Evolutionary conservation across 2,329 filamentous ascomycete genomes (phyloP).

Genomic region (Fusarium agapanthi): DNA sequence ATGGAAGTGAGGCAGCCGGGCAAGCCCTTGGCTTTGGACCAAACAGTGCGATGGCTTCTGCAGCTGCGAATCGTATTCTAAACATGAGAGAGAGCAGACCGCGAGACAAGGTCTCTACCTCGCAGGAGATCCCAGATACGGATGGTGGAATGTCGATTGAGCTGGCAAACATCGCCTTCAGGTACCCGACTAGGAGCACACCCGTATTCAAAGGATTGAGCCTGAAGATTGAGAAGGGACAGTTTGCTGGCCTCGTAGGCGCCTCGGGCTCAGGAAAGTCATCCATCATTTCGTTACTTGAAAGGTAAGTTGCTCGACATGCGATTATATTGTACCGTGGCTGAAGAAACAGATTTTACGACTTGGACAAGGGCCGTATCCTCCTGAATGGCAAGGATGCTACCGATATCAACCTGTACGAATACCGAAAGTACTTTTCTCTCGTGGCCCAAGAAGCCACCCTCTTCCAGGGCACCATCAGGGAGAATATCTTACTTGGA

Average conservation of each 20-base stretch:
- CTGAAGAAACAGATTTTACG: conserved; percentile 68
- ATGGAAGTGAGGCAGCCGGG: conserved; percentile 62
- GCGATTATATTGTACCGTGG: background rate
- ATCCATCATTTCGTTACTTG: conserved; percentile 71
- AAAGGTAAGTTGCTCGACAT: conserved; percentile 48
- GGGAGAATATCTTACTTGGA: conserved; percentile 75
- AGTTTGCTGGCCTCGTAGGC: conserved; percentile 76
- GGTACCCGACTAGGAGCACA: conserved; percentile 65
- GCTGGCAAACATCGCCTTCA: conserved; percentile 65
- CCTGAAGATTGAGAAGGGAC: conserved; percentile 71
- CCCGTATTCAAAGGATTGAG: conserved; percentile 69
- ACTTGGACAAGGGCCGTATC: conserved; percentile 70
- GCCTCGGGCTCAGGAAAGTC: conserved; percentile 78
- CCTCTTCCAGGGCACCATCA: conserved; percentile 74
- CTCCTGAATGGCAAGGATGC: conserved; percentile 71
- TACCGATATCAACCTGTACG: conserved; percentile 62
- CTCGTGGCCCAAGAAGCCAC: conserved; percentile 80
- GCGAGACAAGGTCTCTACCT: conserved; percentile 43
- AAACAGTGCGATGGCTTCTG: conserved; percentile 68
- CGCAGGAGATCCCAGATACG: conserved; percentile 53
- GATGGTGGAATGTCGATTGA: conserved; percentile 65
- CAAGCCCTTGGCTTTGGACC: conserved; percentile 69
- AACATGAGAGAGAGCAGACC: conserved; percentile 57
- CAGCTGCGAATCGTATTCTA: conserved; percentile 68
- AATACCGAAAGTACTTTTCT: conserved; percentile 71